These are phyloP conservation scores for Ophiostoma perfectum DNA, from an alignment of 2,329 filamentous ascomycete species.

Conservation along the genomic window DNA sequence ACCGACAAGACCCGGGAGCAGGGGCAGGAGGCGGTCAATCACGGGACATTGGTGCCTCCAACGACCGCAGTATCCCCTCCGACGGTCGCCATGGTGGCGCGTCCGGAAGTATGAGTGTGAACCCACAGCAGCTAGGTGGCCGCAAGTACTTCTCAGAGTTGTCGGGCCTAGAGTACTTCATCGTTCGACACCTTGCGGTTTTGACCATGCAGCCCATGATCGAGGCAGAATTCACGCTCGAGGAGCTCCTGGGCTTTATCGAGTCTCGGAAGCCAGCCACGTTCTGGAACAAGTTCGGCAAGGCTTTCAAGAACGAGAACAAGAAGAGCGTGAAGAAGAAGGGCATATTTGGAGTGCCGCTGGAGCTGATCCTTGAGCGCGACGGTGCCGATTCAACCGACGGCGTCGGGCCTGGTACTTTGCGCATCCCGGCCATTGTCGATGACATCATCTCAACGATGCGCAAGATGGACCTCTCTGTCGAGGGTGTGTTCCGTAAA, in stretches of 20 bases:
- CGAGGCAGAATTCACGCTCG: constrained; percentile 84
- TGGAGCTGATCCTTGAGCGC: constrained; percentile 84
- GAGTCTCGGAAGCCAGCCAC: constrained; percentile 83
- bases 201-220: constrained; percentile 90
- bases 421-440: constrained; percentile 89
- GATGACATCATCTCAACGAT: constrained; percentile 91
- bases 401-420: constrained; percentile 83
- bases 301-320: constrained; percentile 86
- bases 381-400: constrained; percentile 97
- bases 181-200: constrained; percentile 90
- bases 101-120: neutral
- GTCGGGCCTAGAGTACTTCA: constrained; percentile 93
- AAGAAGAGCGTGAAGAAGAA: constrained; percentile 79
- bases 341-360: constrained; percentile 82
- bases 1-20: no score
- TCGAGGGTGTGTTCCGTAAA: constrained; percentile 97
- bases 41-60: constrained; percentile 7
- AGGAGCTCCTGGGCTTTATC: constrained; percentile 86
- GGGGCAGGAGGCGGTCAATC: constrained; percentile 45
- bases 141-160: constrained; percentile 95
- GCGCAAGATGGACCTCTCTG: constrained; percentile 98
- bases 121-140: constrained; percentile 33
- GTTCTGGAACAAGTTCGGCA: constrained; percentile 97
- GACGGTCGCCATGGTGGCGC: constrained; percentile 30
- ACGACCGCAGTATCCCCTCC: constrained; percentile 57